Percentiles rank a stretch among this genome's conserved stretches.
phyloP scores from a whole-genome alignment of 2,329 filamentous ascomycete species.

The Canariomyces notabilis region DNA sequence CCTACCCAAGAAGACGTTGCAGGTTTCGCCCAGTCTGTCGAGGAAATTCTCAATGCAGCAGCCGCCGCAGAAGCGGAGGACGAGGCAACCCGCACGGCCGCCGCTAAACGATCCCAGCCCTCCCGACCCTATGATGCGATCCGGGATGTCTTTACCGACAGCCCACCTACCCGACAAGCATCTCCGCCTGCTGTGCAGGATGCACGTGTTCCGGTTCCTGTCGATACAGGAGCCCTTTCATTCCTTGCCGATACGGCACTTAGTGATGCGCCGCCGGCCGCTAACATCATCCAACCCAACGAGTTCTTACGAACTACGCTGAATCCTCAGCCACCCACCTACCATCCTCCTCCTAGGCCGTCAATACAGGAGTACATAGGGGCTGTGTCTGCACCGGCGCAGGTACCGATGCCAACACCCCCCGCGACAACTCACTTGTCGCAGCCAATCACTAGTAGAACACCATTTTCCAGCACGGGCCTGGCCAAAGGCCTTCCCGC shows the following conservation, averaged over 20 bases:
- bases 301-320: slow-evolving; percentile 36
- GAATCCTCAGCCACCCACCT: slow-evolving; percentile 28
- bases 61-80: slow-evolving; percentile 22
- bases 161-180: slow-evolving; percentile 23
- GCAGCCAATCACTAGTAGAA: slow-evolving; percentile 17
- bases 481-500: slow-evolving; percentile 30
- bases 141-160: slow-evolving; percentile 37
- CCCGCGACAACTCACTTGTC: slow-evolving; percentile 1
- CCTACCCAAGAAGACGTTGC: slow-evolving; percentile 3
- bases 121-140: slow-evolving; percentile 42
- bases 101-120: slow-evolving; percentile 19
- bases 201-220: background rate
- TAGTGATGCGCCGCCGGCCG: slow-evolving; percentile 10
- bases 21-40: slow-evolving; percentile 17
- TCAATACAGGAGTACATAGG: background rate
- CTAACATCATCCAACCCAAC: slow-evolving; percentile 25
- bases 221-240: slow-evolving; percentile 27
- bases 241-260: slow-evolving; percentile 32
- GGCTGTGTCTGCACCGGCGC: background rate
- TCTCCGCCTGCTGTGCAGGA: slow-evolving; percentile 14
- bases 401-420: too few species aligned
- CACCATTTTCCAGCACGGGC: slow-evolving; percentile 32
- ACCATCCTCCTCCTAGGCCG: slow-evolving; percentile 5
- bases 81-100: slow-evolving; percentile 17
- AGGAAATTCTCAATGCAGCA: slow-evolving; percentile 17